Base-by-base conservation (phyloP, 1,284 basidiomycete species). In the Termitomyces sp. region DNA sequence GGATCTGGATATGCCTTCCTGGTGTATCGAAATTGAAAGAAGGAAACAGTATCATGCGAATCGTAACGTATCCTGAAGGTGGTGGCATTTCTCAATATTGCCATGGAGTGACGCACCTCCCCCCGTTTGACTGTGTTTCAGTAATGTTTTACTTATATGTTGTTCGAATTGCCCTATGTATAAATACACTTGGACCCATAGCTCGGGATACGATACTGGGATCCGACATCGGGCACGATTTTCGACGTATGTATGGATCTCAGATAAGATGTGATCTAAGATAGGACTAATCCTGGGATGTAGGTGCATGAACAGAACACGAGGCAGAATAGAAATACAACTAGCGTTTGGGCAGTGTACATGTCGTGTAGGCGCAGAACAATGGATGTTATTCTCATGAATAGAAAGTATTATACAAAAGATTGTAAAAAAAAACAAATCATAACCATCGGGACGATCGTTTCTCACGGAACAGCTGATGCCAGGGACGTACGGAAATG, bases 1-100 rank as follows among this genome's bases (percentile, higher is more conserved):
- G 34, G 77, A 77, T 58, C 67, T 85, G 56, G 74, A 76, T 57
- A 60, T 81, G 56, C 61, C 62, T n/a, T 48, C 74, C 30, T 82
- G 78, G 79, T 73, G 75, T 52, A 61, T 49, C 28, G 71, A 69
- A 5, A 68, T 76, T 17, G 67, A 68, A 39, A 67, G 67, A 53
- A 65, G 64, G 50, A 63, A 61, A 52, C 50, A 45, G 47, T 10
- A n/a, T 40, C n/a, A 39, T 4, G 26, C 42, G 42, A 34, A 39
- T 24, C 17, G 26, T 21, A 24, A 40, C 38, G 12, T n/a, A 26
- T 26, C 34, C 8, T 39, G 10, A 45, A 13, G 31, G 9, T 43
- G 31, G 9, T 43, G 30, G 30, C 33, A 31, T 50, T 39, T 24
- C 26, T 47, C 38, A 31, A 47, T 31, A 17, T 39, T 43, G 31